Evolutionary conservation across 2,329 filamentous ascomycete species (phyloP), one percentile per base, ranked within the genome.

Genomic region (Fusarium falciforme): DNA sequence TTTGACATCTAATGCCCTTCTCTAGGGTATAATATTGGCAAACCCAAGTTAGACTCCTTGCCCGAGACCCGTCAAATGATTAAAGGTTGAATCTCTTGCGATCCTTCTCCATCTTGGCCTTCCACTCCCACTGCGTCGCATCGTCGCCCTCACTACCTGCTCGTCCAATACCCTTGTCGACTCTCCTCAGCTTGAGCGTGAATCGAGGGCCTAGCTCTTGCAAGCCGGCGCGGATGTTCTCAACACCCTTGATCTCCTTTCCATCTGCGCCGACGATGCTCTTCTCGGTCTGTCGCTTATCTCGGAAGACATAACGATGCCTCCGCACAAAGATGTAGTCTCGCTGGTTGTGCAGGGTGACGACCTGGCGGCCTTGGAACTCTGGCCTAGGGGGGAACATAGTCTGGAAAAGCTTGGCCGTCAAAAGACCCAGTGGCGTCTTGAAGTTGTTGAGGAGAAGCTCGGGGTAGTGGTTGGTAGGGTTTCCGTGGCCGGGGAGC

Each of bases 71-170:
- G 49, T 36, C 35, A 61, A 63, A 22, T 62, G 62, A 70, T 72
- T 88, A 98, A 80, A 99, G 87, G 84, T 97, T 96, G 86, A 98
- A 99, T 81, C 94, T 92, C 76, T 96, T 98, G 79, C 96, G 89
- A 80, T 93, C 88, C 87, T 98, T 98, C 86, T 99, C 96, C 92
- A 96, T 97, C 81, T 92, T 91, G 12, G 93, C 93, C 85, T 97
- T 97, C 96, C 96, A 99, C 82, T 98, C 91, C 96, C 96, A 98
- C 80, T 97, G 94, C 76, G 94, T 90, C 40, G 94, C 94, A 82
- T 92, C 86, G 82, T 91, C 86, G 87, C 94, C 89, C 70, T 91
- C 88, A 77, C 90, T 92, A 20, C 91, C 91, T 9, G 91, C 90
- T 64, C 89, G 84, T 16, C 90, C 90, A 74, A 99, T 93, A 0